phyloP scores from a whole-genome alignment of 441 rosid genomes.

The Eruca vesicaria region DNA sequence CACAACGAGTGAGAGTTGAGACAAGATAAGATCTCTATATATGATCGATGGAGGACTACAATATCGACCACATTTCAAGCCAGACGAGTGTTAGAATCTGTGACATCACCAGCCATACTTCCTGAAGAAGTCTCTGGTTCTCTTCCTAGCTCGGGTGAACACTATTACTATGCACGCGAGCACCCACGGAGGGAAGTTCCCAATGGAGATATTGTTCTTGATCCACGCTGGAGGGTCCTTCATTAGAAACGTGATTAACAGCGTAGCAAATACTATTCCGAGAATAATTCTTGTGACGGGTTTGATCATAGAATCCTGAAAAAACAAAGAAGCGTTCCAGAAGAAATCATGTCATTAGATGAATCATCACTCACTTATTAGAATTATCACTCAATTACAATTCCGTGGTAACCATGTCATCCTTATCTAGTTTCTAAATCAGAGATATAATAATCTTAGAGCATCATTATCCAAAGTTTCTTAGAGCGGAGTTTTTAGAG shows the following conservation, averaged over 20 bases:
- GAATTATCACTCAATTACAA: background rate
- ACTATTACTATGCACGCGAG: constrained; percentile 85
- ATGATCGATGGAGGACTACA: constrained; percentile 15
- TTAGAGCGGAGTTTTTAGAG: no score
- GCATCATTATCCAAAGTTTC: no score
- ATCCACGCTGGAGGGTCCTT: constrained; percentile 76
- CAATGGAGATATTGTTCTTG: constrained; percentile 44
- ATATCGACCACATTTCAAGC: constrained; percentile 15
- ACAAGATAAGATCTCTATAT: constrained; percentile 18
- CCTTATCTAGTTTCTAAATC: background rate
- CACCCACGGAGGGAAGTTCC: constrained; percentile 81
- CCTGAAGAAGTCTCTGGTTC: constrained; percentile 65
- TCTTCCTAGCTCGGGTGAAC: constrained; percentile 84
- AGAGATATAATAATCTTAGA: background rate
- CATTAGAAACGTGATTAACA: constrained; percentile 51
- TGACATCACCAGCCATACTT: constrained; percentile 55
- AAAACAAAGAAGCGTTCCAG: constrained; percentile 1
- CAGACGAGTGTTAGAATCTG: background rate
- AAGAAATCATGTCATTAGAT: background rate
- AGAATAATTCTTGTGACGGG: constrained; percentile 79
- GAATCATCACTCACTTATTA: background rate
- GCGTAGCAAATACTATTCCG: constrained; percentile 53
- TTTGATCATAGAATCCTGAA: constrained; percentile 79
- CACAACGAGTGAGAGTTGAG: constrained; percentile 3
- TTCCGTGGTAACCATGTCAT: background rate